A percentile compares a stretch with the other conserved stretches of the same genome.
Conservation (phyloP, 257 asterid genomes). For the Nicotiana noctiflora region DNA sequence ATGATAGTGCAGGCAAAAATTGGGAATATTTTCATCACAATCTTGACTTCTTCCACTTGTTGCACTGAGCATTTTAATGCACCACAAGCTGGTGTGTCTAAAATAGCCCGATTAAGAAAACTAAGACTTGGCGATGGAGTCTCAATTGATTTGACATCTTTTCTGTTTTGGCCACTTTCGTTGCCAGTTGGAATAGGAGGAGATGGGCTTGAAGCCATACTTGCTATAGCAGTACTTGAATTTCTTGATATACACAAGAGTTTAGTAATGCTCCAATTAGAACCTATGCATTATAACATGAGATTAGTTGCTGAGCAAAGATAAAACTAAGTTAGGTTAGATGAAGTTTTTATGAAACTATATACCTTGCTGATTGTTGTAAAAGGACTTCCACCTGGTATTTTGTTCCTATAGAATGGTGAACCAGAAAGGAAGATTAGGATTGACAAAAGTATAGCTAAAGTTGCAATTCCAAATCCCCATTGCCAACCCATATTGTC, state of each 20-base stretch:
- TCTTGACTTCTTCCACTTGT: constrained; percentile 73
- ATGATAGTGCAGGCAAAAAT: constrained; percentile 80
- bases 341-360: neutral
- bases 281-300: constrained; percentile 18
- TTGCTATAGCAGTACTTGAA: constrained; percentile 33
- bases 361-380: constrained; percentile 58
- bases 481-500: constrained; percentile 94
- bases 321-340: neutral
- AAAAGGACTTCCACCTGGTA: constrained; percentile 67
- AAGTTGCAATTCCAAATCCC: constrained; percentile 75
- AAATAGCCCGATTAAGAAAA: constrained; percentile 24
- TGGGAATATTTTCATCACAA: constrained; percentile 67
- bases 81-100: neutral
- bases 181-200: constrained; percentile 19
- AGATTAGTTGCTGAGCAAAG: neutral
- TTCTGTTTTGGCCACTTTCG: constrained; percentile 3
- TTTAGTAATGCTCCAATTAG: constrained; percentile 30
- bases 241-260: constrained; percentile 14
- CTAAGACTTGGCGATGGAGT: constrained; percentile 21
- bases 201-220: constrained; percentile 26
- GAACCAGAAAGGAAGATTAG: constrained; percentile 61
- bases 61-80: constrained; percentile 19
- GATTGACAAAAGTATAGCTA: constrained; percentile 56
- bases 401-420: constrained; percentile 47
- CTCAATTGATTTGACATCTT: neutral